Evolutionary conservation across 768 basidiomycete species (phyloP), one percentile per base, ranked within the genome.

Genomic region (Pisolithus orientalis): DNA sequence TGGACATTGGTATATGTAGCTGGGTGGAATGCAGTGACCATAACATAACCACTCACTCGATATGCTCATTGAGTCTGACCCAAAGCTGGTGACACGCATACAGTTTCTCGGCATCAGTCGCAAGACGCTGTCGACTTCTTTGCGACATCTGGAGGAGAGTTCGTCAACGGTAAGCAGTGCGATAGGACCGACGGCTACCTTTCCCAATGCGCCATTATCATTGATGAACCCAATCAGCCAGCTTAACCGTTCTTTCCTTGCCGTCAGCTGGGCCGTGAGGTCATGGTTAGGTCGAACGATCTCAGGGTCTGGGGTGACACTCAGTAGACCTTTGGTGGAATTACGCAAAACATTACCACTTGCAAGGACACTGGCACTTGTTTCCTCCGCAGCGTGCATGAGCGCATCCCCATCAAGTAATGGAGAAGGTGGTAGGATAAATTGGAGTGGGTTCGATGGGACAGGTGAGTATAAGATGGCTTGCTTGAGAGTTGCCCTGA

Each of bases 221-320:
- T 92, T 89, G 61, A 96, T 88, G 65, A 93, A 95, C 25, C 77
- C 78, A 58, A 95, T 89, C n/a, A 97, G 75, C 77, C 89, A 91
- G 50, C 81, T 83, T 28, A 94, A 71, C 37, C 90, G 74, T 50
- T 86, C 83, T 61, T 85, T 85, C 28, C 90, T 80, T 39, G 81
- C 82, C 5, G 76, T 77, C 57, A 97, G 68, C 62, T 94, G 93
- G 2, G 83, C 76, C 14, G 82, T 82, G 39, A 95, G 72, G 64
- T 96, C 94, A 59, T 90, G 86, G 55, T 87, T 87, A 8, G 80
- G 75, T 39, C 80, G 70, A 46, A 93, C 83, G 57, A 90, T 75
- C 66, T 84, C 75, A 27, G 75, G 57, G 72, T 92, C 82, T 86
- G 64, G 39, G 42, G 5, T 8, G 40, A 25, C 25, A 9, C 44